Conservation (phyloP, 345 rosid genomes). For the Raphanus sativus region DNA sequence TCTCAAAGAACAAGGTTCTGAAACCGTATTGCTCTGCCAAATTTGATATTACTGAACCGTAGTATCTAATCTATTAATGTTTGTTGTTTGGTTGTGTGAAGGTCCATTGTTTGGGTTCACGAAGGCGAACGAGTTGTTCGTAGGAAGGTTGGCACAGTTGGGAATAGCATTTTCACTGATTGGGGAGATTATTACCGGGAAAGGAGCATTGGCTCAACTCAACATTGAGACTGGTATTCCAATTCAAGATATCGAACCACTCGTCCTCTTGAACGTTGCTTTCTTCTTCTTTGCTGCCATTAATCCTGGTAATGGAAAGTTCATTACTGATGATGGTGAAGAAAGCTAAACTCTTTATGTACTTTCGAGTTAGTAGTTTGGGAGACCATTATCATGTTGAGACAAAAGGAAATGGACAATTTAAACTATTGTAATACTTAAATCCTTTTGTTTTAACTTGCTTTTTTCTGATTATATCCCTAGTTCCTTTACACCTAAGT, state of each 20-base stretch:
- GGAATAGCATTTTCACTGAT: slow-evolving; percentile 94
- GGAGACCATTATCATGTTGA: slow-evolving; percentile 29
- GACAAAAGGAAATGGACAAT: slow-evolving; percentile 19
- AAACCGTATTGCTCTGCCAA: neutral
- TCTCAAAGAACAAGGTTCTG: slow-evolving; percentile 76
- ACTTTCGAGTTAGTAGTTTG: slow-evolving; percentile 9
- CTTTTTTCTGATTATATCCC: neutral
- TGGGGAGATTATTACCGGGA: slow-evolving; percentile 90
- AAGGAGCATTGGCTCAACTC: slow-evolving; percentile 94
- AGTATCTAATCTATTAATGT: slow-evolving; percentile 41
- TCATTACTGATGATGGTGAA: slow-evolving; percentile 75
- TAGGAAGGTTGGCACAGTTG: slow-evolving; percentile 92
- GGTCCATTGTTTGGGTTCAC: slow-evolving; percentile 98
- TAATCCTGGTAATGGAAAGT: slow-evolving; percentile 93
- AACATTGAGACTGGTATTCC: slow-evolving; percentile 98
- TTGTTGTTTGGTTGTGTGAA: slow-evolving; percentile 38
- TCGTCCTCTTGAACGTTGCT: slow-evolving; percentile 79
- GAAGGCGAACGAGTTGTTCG: slow-evolving; percentile 85
- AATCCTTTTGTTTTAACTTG: slow-evolving; percentile 28
- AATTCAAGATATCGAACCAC: slow-evolving; percentile 81
- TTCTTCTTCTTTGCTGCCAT: slow-evolving; percentile 93
- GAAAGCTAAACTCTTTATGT: slow-evolving; percentile 30
- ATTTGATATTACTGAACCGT: neutral
- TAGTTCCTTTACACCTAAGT: neutral
- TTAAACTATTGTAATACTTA: slow-evolving; percentile 28